Evolutionary conservation across 805 yeast species (phyloP).

Genomic region (Hanseniaspora occidentalis): DNA sequence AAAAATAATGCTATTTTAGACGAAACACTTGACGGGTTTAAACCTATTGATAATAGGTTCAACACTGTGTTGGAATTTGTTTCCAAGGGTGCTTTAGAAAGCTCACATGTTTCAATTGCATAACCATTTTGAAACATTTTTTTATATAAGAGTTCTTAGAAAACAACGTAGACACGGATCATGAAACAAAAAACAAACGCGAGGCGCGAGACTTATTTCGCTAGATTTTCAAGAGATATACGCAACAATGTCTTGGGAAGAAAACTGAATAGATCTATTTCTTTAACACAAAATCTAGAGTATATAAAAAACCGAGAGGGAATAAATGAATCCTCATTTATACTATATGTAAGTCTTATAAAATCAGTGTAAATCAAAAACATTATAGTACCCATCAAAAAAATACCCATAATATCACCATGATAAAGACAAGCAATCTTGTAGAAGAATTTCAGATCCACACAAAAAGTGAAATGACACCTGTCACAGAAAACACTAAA

Average conservation of each 20-base stretch:
- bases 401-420: conserved; percentile 1
- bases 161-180: no score
- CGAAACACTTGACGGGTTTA: not conserved
- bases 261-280: no score
- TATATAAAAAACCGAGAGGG: no score
- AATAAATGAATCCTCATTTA: no score
- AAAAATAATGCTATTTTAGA: conserved; percentile 27
- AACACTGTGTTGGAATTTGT: conserved; percentile 68
- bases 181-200: not conserved
- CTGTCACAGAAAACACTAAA: conserved; percentile 10
- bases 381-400: not conserved
- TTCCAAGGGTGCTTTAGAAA: conserved; percentile 78
- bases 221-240: no score
- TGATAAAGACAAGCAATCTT: conserved; percentile 20
- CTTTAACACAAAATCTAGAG: no score
- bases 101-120: conserved; percentile 7
- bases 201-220: no score
- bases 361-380: not conserved
- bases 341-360: not conserved
- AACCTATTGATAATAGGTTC: conserved; percentile 41
- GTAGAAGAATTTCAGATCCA: conserved; percentile 15
- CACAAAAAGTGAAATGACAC: conserved; percentile 18
- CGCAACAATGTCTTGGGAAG: no score
- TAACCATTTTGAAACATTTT: conserved; percentile 2
- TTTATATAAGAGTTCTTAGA: no score